Evolutionary conservation across 208 protist species (phyloP).

Genomic region (Crithidia fasciculata): DNA sequence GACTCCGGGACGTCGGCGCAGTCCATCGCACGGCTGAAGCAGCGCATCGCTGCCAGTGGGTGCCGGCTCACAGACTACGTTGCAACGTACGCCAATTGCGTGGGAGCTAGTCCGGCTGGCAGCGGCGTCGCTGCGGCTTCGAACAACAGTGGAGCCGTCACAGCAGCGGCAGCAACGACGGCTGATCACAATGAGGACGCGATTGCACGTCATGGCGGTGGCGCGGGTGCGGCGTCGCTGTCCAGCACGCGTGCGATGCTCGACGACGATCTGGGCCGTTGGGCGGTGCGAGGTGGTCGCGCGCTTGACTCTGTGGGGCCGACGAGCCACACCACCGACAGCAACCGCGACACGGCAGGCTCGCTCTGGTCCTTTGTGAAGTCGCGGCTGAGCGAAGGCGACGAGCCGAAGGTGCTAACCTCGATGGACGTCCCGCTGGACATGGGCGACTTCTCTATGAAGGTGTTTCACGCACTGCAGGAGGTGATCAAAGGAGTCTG

Average conservation of each 20-base stretch:
- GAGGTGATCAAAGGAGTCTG: constrained; percentile 50
- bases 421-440: constrained; percentile 67
- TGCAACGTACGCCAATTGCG: constrained; percentile 33
- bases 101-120: no score
- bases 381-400: constrained; percentile 17
- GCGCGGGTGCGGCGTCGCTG: not conserved
- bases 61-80: constrained; percentile 52
- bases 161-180: not conserved
- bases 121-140: not conserved
- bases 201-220: not conserved
- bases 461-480: constrained; percentile 61
- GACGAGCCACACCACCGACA: not conserved
- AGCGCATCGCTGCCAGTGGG: constrained; percentile 36
- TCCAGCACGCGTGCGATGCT: constrained; percentile 22
- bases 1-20: constrained; percentile 47
- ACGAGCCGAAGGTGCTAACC: constrained; percentile 38
- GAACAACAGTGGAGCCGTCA: not conserved
- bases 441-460: constrained; percentile 74
- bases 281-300: constrained; percentile 24
- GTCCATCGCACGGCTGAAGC: constrained; percentile 46
- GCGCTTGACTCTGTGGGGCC: constrained; percentile 14
- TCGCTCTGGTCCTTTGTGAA: constrained; percentile 31
- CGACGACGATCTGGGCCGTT: constrained; percentile 30
- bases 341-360: constrained; percentile 5
- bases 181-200: not conserved